Evolutionary conservation across 345 rosid genomes (phyloP), one percentile per base, ranked within the genome.

Genomic region (Citrus unshiu): DNA sequence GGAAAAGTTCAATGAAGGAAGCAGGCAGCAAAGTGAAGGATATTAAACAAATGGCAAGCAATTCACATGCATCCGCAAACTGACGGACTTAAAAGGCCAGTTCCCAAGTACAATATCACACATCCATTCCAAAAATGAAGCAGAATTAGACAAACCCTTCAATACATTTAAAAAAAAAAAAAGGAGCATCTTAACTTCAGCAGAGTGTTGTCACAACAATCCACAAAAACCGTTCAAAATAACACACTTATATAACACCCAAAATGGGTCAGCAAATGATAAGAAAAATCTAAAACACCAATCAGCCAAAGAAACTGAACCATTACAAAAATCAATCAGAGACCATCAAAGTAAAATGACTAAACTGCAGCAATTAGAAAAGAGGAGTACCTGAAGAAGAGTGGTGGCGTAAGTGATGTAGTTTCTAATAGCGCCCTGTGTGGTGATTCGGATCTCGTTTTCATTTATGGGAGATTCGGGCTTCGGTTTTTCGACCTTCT

Each of bases 361-460:
- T 32, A 40, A 40, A 40, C 29, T 37, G 10, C 71, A 1, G 27
- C 7, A 10, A 78, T 66, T 34, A 63, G 21, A 39, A 22, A 7
- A 72, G 54, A 62, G 37, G 3, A 27, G 67, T 27, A 94, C 98
- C 90, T 91, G 97, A 69, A 95, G 93, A 77, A 96, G 97, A 57
- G 90, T 83, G 66, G 89, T 85, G 76, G 95, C 98, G 72, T 96
- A 96, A 85, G 79, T 90, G 91, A 94, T 90, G 86, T 96, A 94
- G 89, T 92, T 95, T 3, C 97, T 84, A 82, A 94, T 90, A 63
- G 89, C 90, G 12, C 99, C 98, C 30, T 85, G 89, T 13, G 95
- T 82, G 58, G 98, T 95, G 90, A 95, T 93, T 70, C 98, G 96
- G 87, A 95, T 93, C 93, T 95, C 98, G 81, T 93, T 95, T 76